A percentile compares a stretch with the other conserved stretches of the same genome.
Conservation (phyloP, 2,329 filamentous ascomycete genomes). For the Aspergillus ochraceus region DNA sequence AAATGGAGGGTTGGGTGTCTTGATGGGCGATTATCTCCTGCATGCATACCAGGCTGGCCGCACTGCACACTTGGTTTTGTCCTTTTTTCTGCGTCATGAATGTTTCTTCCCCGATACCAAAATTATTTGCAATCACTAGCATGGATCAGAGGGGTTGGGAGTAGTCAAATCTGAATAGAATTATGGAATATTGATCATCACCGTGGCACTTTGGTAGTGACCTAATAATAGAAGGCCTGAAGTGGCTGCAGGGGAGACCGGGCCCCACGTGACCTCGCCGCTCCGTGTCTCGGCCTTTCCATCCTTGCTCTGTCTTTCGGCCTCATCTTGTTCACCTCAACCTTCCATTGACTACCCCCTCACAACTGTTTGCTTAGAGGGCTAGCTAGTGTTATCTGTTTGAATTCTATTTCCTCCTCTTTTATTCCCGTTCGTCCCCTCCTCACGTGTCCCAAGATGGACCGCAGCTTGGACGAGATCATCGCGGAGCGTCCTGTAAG, state of each 20-base stretch:
- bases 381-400: neutral
- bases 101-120: slow-evolving; percentile 3
- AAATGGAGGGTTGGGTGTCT: slow-evolving; percentile 18
- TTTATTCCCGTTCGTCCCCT: neutral
- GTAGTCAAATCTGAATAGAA: neutral
- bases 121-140: slow-evolving; percentile 1
- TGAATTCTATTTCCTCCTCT: neutral
- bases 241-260: neutral
- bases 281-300: neutral
- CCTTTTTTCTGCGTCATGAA: slow-evolving; percentile 7
- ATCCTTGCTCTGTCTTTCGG: neutral
- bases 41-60: slow-evolving; percentile 31
- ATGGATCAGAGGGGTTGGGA: neutral
- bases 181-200: neutral
- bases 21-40: slow-evolving; percentile 20
- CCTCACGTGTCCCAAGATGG: slow-evolving; percentile 48
- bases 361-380: neutral
- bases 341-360: neutral
- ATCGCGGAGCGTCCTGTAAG: slow-evolving; percentile 61
- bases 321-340: neutral
- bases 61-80: slow-evolving; percentile 14
- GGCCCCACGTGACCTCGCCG: neutral
- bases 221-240: too few species aligned
- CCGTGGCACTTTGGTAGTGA: neutral
- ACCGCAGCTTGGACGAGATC: slow-evolving; percentile 65